Evolutionary conservation across 331 rosid species (phyloP).

Genomic region (Pyrus hybrid): DNA sequence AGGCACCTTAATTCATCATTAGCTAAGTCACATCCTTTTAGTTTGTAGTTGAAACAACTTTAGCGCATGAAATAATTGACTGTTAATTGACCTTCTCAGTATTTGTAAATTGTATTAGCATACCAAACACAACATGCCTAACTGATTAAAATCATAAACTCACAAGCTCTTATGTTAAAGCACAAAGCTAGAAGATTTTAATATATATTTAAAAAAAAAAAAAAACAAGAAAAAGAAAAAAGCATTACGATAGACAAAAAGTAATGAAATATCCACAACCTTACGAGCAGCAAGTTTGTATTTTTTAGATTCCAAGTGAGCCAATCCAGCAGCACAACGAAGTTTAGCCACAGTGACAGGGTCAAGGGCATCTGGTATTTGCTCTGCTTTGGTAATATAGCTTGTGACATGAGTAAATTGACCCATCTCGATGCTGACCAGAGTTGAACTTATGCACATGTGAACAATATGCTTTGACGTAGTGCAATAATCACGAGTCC

Average conservation of each 20-base stretch:
- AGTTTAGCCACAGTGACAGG: constrained; percentile 49
- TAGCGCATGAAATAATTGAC: background rate
- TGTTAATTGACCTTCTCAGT: background rate
- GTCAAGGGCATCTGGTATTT: constrained; percentile 62
- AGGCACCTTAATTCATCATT: background rate
- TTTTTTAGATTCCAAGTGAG: constrained; percentile 85
- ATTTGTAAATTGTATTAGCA: background rate
- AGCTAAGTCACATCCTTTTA: background rate
- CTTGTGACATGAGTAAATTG: constrained; percentile 89
- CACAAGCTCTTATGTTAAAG: background rate
- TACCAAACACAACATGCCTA: background rate
- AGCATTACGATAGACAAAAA: no score
- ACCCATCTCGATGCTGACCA: constrained; percentile 99
- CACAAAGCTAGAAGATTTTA: background rate
- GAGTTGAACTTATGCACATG: constrained; percentile 90
- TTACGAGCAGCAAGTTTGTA: constrained; percentile 99
- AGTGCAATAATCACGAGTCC: constrained; percentile 97
- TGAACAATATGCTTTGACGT: constrained; percentile 90
- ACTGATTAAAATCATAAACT: background rate
- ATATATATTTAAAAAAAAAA: background rate
- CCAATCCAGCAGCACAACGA: constrained; percentile 94
- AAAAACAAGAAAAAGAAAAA: no score
- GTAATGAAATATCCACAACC: constrained; percentile 30
- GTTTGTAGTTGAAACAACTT: background rate
- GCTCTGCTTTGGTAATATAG: constrained; percentile 94